Conservation (phyloP, 306 rosid genomes). For the Mimosa bimucronata region DNA sequence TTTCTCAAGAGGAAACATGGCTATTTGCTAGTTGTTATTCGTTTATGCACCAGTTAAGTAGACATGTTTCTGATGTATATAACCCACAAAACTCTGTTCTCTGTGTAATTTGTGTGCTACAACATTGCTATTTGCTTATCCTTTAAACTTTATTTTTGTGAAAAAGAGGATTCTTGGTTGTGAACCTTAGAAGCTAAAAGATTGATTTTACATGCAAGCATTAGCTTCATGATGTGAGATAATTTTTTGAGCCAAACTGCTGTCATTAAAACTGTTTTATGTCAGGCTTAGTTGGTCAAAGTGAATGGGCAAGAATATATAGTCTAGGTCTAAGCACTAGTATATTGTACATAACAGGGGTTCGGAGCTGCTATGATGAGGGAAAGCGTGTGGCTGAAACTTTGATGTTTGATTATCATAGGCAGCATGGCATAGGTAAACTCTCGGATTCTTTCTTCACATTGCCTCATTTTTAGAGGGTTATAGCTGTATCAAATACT, state of each 20-base stretch:
- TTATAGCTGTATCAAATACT: constrained; percentile 14
- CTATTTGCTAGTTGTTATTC: neutral
- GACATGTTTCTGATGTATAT: constrained; percentile 23
- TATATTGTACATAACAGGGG: constrained; percentile 58
- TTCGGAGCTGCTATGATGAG: constrained; percentile 98
- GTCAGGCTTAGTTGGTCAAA: neutral
- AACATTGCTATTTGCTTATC: constrained; percentile 18
- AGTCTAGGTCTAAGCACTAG: constrained; percentile 26
- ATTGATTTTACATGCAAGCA: neutral
- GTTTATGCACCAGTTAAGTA: neutral
- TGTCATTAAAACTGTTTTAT: neutral
- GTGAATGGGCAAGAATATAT: constrained; percentile 6
- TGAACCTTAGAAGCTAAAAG: constrained; percentile 1
- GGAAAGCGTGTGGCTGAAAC: constrained; percentile 99
- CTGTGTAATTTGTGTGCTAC: constrained; percentile 6
- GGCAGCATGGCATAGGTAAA: constrained; percentile 93
- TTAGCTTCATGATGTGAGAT: constrained; percentile 9
- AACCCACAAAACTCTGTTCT: constrained; percentile 20
- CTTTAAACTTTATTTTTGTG: constrained; percentile 16
- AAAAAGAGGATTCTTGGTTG: constrained; percentile 3
- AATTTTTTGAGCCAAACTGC: constrained; percentile 3
- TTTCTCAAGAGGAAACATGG: constrained; percentile 29
- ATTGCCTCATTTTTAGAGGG: constrained; percentile 24
- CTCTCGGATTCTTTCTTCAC: constrained; percentile 12
- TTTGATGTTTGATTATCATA: constrained; percentile 96